Evolutionary conservation across 805 yeast genomes (phyloP).

Genomic region (Grigorovia yakushimaensis): DNA sequence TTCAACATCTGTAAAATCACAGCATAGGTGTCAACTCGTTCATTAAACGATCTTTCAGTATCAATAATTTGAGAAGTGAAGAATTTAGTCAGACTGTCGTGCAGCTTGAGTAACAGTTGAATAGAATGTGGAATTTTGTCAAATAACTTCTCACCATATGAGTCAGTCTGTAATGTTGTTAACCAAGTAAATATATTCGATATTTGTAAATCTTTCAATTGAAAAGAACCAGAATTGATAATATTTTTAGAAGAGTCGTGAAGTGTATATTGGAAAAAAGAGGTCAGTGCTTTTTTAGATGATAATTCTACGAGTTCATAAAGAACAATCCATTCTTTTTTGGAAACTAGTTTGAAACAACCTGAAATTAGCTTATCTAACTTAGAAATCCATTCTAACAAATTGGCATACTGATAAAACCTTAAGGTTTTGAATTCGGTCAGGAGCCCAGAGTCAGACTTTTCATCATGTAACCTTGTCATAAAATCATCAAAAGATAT

Average conservation of each 20-base stretch:
- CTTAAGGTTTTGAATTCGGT: conserved; percentile 13
- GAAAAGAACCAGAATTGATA: conserved; percentile 17
- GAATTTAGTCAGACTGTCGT: conserved; percentile 54
- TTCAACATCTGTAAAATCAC: conserved; percentile 57
- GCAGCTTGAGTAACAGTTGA: conserved; percentile 54
- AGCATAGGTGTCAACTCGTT: conserved; percentile 59
- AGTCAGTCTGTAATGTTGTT: conserved; percentile 33
- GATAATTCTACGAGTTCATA: conserved; percentile 67
- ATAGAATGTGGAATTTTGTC: conserved; percentile 60
- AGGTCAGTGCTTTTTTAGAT: conserved; percentile 44
- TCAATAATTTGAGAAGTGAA: conserved; percentile 55
- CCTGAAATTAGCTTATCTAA: conserved; percentile 54
- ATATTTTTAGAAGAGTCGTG: conserved; percentile 11
- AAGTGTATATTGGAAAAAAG: conserved; percentile 37
- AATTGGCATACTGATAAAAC: conserved; percentile 27
- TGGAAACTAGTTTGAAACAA: conserved; percentile 37
- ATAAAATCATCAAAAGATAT: conserved; percentile 13
- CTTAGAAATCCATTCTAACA: conserved; percentile 52
- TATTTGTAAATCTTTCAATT: conserved; percentile 47
- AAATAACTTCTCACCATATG: conserved; percentile 30
- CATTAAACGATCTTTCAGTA: conserved; percentile 42
- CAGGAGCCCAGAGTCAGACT: conserved; percentile 24
- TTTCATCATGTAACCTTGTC: conserved; percentile 5
- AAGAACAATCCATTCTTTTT: conserved; percentile 70
- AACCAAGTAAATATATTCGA: conserved; percentile 67